phyloP scores from a whole-genome alignment of 306 rosid genomes.

The Ormosia semicastrata region DNA sequence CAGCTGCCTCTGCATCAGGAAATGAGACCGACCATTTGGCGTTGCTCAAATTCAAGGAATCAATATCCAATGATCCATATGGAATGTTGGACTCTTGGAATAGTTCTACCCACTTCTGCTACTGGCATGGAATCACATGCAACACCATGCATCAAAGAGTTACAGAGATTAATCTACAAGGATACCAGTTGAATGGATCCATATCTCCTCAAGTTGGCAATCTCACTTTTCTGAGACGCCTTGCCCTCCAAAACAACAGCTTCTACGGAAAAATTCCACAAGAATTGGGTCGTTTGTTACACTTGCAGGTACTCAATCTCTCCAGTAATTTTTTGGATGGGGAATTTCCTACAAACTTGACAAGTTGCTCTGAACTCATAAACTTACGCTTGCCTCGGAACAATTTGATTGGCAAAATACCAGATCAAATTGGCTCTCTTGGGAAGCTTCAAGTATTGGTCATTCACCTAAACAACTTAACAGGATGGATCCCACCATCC shows the following conservation, averaged over 20 bases:
- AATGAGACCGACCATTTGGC: slow-evolving; percentile 19
- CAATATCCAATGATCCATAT: slow-evolving; percentile 14
- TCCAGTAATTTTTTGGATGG: slow-evolving; percentile 17
- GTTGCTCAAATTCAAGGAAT: slow-evolving; percentile 32
- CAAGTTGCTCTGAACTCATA: not conserved
- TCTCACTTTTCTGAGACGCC: slow-evolving; percentile 7
- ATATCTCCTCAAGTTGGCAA: slow-evolving; percentile 37
- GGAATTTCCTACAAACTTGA: slow-evolving; percentile 18
- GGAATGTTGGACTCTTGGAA: slow-evolving; percentile 32
- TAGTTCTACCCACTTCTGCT: slow-evolving; percentile 30
- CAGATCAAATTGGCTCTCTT: not conserved
- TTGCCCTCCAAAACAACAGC: not conserved
- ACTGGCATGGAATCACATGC: slow-evolving; percentile 43
- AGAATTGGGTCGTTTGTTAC: not conserved
- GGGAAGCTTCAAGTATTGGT: not conserved
- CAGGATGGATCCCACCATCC: slow-evolving; percentile 34
- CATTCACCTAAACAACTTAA: not conserved
- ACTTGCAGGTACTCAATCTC: not conserved
- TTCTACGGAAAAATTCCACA: slow-evolving; percentile 13
- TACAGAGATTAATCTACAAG: not conserved
- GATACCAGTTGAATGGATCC: slow-evolving; percentile 15
- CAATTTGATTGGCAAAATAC: slow-evolving; percentile 1
- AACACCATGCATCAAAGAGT: slow-evolving; percentile 26
- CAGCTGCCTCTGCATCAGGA: not conserved
- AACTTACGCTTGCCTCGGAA: not conserved